These are phyloP conservation scores for Hyaloscypha finlandica DNA, from an alignment of 495 filamentous ascomycete species.

Conservation along the genomic window DNA sequence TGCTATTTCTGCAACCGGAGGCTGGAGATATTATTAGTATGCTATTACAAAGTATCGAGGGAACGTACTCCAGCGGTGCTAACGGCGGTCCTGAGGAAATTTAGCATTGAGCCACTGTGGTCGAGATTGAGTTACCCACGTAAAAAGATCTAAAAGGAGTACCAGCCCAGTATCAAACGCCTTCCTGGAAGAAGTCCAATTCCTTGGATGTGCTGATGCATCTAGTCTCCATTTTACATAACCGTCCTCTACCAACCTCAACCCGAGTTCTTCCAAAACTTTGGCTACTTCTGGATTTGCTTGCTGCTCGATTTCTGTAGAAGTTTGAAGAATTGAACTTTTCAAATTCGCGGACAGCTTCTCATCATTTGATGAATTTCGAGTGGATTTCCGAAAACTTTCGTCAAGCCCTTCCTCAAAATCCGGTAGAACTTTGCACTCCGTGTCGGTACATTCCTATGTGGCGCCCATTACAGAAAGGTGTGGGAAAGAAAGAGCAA, in stretches of 20 bases:
- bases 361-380: no score
- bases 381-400: no score
- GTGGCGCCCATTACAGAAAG: no score
- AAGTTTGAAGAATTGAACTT: no score
- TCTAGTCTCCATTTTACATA: conserved; percentile 28
- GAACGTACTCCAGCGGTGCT: conserved; percentile 22
- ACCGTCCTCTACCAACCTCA: conserved; percentile 22
- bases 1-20: conserved; percentile 23
- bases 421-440: no score
- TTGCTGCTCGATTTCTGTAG: neutral
- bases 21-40: conserved; percentile 16
- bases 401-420: no score
- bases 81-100: conserved; percentile 14
- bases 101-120: neutral
- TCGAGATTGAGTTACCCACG: conserved; percentile 6
- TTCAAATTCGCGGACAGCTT: no score
- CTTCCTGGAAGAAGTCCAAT: conserved; percentile 33
- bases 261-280: conserved; percentile 13
- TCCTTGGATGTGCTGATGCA: conserved; percentile 32
- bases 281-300: neutral
- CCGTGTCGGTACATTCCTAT: no score
- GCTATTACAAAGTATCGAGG: neutral
- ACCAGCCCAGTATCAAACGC: conserved; percentile 31
- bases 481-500: no score
- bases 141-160: conserved; percentile 34